Evolutionary conservation across 2,329 filamentous ascomycete genomes (phyloP).

Genomic region (Ustulina deusta): DNA sequence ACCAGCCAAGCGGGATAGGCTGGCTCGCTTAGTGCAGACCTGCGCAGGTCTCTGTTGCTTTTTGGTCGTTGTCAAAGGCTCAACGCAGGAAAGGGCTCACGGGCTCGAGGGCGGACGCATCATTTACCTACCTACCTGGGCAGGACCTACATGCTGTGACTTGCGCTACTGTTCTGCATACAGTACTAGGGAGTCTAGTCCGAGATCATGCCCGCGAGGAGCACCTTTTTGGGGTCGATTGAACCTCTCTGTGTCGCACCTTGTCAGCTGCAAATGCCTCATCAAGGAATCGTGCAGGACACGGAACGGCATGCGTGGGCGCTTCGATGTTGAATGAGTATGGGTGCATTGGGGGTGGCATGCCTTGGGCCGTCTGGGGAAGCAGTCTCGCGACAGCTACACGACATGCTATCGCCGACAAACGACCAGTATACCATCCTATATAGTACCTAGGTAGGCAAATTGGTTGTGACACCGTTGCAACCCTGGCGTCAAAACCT

Average conservation of each 20-base stretch:
- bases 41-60: slow-evolving; percentile 23
- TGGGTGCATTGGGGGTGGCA: slow-evolving; percentile 1
- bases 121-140: slow-evolving; percentile 6
- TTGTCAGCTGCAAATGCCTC: slow-evolving; percentile 32
- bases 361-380: slow-evolving; percentile 33
- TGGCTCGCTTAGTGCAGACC: slow-evolving; percentile 30
- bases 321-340: slow-evolving; percentile 11
- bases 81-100: neutral
- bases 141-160: slow-evolving; percentile 11
- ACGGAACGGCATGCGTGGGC: slow-evolving; percentile 34
- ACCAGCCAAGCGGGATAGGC: slow-evolving; percentile 36
- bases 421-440: no score
- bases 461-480: slow-evolving; percentile 13
- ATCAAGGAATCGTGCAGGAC: slow-evolving; percentile 34
- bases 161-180: slow-evolving; percentile 6
- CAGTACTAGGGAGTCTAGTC: neutral
- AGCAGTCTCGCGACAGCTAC: slow-evolving; percentile 25
- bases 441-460: no score
- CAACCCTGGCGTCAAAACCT: no score
- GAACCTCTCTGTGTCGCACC: slow-evolving; percentile 21
- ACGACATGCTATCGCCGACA: no score
- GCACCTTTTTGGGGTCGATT: slow-evolving; percentile 16
- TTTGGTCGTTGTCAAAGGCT: neutral
- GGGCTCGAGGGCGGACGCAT: neutral
- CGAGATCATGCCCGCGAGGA: slow-evolving; percentile 10